phyloP scores from a whole-genome alignment of 768 basidiomycete genomes.

The Pleurotus giganteus region DNA sequence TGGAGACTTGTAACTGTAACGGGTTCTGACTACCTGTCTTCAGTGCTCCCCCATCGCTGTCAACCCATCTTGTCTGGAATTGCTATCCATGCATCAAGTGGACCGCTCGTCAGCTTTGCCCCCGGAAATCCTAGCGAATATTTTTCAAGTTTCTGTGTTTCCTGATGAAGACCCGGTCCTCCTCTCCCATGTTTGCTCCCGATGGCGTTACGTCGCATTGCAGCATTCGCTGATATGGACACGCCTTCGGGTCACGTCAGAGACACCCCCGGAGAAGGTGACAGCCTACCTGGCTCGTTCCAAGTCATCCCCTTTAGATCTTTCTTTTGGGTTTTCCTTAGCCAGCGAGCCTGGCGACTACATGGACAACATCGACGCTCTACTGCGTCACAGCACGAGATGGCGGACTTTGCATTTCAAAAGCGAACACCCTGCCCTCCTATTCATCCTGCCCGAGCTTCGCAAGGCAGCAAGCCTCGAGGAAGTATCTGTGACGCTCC shows the following conservation, averaged over 20 bases:
- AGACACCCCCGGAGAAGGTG: neutral
- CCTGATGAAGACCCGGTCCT: conserved; percentile 23
- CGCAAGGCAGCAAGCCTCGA: neutral
- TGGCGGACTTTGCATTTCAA: neutral
- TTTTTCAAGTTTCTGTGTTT: neutral
- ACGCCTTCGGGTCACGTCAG: conserved; percentile 32
- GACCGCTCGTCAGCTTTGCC: neutral
- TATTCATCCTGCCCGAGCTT: neutral
- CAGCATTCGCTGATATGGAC: conserved; percentile 52
- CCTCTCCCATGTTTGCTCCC: conserved; percentile 55
- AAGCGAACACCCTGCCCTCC: neutral
- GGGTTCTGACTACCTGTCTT: too few species aligned
- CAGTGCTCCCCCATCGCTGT: neutral
- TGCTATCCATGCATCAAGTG: neutral
- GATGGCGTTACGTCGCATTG: conserved; percentile 56
- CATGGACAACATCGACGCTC: neutral
- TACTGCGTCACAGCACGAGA: neutral
- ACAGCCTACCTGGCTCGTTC: neutral
- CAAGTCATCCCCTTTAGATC: neutral
- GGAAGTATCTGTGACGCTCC: neutral
- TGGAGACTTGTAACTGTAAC: too few species aligned
- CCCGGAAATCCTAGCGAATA: neutral
- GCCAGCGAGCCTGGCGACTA: neutral
- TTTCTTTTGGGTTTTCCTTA: neutral
- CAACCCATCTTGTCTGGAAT: too few species aligned